phyloP scores from a whole-genome alignment of 1,284 basidiomycete species.

The Kwoniella shivajii region DNA sequence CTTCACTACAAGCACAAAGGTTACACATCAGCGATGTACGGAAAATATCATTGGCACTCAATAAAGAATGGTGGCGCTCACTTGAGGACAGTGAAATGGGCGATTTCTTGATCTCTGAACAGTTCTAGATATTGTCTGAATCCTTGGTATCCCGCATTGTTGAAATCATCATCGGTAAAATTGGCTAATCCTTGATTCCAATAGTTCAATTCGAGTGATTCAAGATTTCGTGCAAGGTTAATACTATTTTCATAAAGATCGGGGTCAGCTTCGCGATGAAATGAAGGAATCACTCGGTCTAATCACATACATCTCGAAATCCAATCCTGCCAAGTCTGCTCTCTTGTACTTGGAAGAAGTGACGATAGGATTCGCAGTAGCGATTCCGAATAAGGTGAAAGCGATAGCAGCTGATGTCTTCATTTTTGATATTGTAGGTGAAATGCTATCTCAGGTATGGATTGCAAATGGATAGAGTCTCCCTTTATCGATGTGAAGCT shows the following conservation, averaged over 20 bases:
- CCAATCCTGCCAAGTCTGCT: conserved; percentile 5
- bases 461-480: no score
- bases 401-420: neutral
- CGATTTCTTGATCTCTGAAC: conserved; percentile 27
- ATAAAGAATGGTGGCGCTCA: conserved; percentile 10
- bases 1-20: conserved; percentile 8
- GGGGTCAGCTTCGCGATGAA: no score
- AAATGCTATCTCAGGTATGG: no score
- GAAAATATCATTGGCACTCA: neutral
- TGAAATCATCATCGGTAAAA: conserved; percentile 23
- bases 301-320: conserved; percentile 18
- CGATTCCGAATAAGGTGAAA: neutral
- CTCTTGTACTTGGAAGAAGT: conserved; percentile 9
- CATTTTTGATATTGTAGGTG: neutral
- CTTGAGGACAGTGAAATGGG: conserved; percentile 29
- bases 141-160: conserved; percentile 19
- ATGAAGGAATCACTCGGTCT: neutral
- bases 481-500: no score
- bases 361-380: conserved; percentile 14
- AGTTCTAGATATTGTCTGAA: conserved; percentile 16
- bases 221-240: conserved; percentile 27
- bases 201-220: conserved; percentile 22
- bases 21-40: neutral
- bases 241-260: conserved; percentile 7
- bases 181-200: conserved; percentile 26